Base-by-base conservation (phyloP, 1,284 basidiomycete species). In the Sporisorium exsertum region DNA sequence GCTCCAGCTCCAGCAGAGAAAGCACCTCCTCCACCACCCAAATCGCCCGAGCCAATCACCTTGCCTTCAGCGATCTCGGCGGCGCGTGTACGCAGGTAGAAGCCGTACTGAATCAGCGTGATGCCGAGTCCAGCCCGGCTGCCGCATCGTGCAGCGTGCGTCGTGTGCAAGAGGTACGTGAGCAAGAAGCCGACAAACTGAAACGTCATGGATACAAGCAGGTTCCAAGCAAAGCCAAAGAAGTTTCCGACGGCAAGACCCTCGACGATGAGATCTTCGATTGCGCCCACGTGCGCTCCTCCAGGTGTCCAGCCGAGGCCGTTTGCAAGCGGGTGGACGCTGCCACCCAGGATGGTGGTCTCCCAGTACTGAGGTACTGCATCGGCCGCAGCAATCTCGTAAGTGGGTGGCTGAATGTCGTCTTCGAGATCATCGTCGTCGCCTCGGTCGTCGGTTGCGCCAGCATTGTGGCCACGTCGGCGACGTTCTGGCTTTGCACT, bases 301-400 rank as follows among this genome's bases (percentile, higher is more conserved):
- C 83, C 81, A 79, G 55, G 88, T 79, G 73, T 86, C 72, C 81
- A 80, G 0, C 77, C 81, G 52, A 78, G 73, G 27, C 83, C 77
- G 54, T 87, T 87, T 2, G 88, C 88, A 3, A 94, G 91, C 65
- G 81, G 78, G 58, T 80, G 78, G 0, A 78, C 79, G 15, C 75
- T 73, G 18, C 72, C 69, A 9, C 81, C 81, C 15, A 96, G 92
- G 16, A 97, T 91, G 0, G 94, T 95, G 2, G 94, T 97, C 86
- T 99, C 96, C 93, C 95, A 98, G 86, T 99, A 99, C 0, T 94
- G 90, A 0, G 96, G 97, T 0, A 94, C 95, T 0, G 94, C 90
- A 84, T 99, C 96, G 10, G 92, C 91, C 66, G 95, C 92, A 1
- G 96, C 96, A 24, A 91, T 89, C 45, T 91, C 90, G 85, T 99